Percentiles rank a stretch among this genome's conserved stretches.
phyloP scores from a whole-genome alignment of 2,329 filamentous ascomycete species.

The Camillea tinctor region DNA sequence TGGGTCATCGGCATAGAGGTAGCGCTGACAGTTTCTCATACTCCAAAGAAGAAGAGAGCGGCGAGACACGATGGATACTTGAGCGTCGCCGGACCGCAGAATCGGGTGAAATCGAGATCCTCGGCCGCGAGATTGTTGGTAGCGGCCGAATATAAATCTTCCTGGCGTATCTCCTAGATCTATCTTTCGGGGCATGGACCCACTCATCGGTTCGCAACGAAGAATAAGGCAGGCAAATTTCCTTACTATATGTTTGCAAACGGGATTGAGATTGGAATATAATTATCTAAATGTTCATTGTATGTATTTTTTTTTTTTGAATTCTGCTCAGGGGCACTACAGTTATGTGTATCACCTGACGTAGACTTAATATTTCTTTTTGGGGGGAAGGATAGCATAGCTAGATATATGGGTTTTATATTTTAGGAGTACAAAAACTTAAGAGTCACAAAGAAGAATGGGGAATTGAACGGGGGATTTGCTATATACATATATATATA shows the following conservation, averaged over 20 bases:
- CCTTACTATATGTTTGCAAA: not conserved
- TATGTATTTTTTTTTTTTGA: not conserved
- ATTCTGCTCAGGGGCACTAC: not conserved
- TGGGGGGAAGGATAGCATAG: not conserved
- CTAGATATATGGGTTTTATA: not conserved
- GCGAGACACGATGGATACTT: conserved; percentile 65
- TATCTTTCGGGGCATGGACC: not conserved
- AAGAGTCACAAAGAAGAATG: not conserved
- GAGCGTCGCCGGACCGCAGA: conserved; percentile 67
- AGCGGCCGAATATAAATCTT: conserved; percentile 44
- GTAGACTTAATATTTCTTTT: not conserved
- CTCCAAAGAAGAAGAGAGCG: conserved; percentile 58
- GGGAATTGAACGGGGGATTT: not conserved
- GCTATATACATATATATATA: too few relatives aligned
- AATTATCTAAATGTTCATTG: not conserved
- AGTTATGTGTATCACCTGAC: not conserved
- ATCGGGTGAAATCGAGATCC: conserved; percentile 62
- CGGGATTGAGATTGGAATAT: not conserved
- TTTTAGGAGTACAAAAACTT: not conserved
- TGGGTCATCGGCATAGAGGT: conserved; percentile 40
- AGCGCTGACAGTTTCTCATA: conserved; percentile 72
- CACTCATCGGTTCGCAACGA: not conserved
- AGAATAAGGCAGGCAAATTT: not conserved
- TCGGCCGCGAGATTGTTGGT: conserved; percentile 63
- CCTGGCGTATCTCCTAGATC: not conserved